A percentile compares a stretch with the other conserved stretches of the same genome.
These are phyloP conservation scores for Diaporthe nobilis DNA, from an alignment of 2,329 filamentous ascomycete genomes.

Conservation along the genomic window DNA sequence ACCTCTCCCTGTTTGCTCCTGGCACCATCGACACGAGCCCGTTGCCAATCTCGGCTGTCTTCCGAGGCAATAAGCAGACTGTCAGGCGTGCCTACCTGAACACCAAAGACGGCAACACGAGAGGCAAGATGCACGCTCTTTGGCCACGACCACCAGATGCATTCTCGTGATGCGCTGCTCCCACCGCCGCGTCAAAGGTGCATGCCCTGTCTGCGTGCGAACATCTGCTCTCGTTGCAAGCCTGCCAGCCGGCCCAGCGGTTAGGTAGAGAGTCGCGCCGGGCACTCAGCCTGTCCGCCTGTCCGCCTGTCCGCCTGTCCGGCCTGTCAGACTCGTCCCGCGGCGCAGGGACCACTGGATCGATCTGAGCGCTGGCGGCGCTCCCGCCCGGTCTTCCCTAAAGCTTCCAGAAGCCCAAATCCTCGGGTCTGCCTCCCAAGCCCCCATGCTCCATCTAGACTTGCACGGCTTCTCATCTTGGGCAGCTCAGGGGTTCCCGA, in stretches of 20 bases:
- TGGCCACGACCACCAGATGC: conserved; percentile 6
- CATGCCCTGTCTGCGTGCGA: not conserved
- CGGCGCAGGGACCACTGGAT: conserved; percentile 27
- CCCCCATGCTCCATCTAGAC: conserved; percentile 5
- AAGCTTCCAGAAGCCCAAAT: conserved; percentile 30
- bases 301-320: not conserved
- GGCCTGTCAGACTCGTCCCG: not conserved
- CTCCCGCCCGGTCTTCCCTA: conserved; percentile 22
- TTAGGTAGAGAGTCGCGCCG: too few species aligned
- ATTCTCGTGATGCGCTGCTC: not conserved
- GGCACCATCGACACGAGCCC: conserved; percentile 6
- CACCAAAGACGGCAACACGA: not conserved
- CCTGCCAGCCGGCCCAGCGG: not conserved
- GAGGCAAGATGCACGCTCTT: not conserved
- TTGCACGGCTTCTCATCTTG: not conserved
- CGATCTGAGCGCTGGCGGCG: conserved; percentile 20
- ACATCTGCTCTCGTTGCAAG: not conserved
- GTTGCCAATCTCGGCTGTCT: conserved; percentile 17
- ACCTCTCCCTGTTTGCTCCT: not conserved
- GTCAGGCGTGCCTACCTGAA: not conserved
- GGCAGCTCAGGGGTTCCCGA: not conserved
- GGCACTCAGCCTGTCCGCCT: too few species aligned
- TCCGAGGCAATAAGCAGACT: not conserved
- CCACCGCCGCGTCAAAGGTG: not conserved
- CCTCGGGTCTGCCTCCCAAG: conserved; percentile 9